Evolutionary conservation across 2,329 filamentous ascomycete species (phyloP).

Genomic region (Hypoxylon sp.): DNA sequence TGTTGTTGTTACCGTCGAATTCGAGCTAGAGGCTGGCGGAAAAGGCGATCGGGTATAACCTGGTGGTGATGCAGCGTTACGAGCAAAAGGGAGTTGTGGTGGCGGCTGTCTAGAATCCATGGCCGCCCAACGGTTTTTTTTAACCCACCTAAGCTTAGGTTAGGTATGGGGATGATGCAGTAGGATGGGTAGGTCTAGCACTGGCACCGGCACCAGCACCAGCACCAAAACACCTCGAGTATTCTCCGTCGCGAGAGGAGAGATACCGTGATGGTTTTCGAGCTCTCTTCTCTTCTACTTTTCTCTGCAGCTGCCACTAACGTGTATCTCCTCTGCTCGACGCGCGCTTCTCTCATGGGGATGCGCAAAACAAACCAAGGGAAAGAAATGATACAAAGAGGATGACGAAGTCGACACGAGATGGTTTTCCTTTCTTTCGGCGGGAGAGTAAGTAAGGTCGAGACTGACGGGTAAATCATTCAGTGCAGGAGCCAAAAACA

Average conservation of each 20-base stretch:
- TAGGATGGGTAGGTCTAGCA: conserved; percentile 26
- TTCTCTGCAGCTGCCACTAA: conserved; percentile 15
- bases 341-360: conserved; percentile 27
- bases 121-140: conserved; percentile 31
- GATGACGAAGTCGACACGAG: conserved; percentile 28
- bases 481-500: conserved; percentile 31
- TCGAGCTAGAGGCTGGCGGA: conserved; percentile 37
- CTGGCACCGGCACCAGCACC: conserved; percentile 14
- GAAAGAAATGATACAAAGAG: conserved; percentile 8
- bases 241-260: conserved; percentile 19
- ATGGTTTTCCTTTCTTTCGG: conserved; percentile 16
- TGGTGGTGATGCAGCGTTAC: conserved; percentile 48
- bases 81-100: conserved; percentile 49
- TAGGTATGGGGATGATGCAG: conserved; percentile 31
- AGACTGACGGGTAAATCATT: conserved; percentile 41
- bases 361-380: conserved; percentile 7
- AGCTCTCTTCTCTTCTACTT: conserved; percentile 10
- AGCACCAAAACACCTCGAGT: conserved; percentile 25
- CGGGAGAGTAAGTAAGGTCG: conserved; percentile 29
- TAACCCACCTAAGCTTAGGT: conserved; percentile 39
- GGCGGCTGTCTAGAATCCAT: conserved; percentile 51
- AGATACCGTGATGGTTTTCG: conserved; percentile 8
- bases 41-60: conserved; percentile 48
- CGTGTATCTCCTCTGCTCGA: conserved; percentile 24
- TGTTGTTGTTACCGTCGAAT: conserved; percentile 33